Base-by-base conservation (phyloP, 257 asterid genomes). In the Solanum bulbocastanum region DNA sequence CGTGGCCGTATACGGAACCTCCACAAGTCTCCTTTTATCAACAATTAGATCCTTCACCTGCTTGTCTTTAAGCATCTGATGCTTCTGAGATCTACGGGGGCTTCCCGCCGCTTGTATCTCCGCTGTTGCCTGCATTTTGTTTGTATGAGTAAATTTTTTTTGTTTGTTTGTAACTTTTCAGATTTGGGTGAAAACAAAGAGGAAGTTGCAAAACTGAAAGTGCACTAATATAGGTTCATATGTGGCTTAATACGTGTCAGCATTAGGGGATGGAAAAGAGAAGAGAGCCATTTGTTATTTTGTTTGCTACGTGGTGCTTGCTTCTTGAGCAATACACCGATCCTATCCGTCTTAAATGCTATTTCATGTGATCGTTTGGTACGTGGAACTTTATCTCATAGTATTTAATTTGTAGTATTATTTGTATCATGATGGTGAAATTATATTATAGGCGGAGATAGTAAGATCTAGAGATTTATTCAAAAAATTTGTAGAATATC, bases 1-100 rank as follows among this genome's bases (percentile, higher is more conserved):
- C 5, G 99, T 91, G 3, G 99, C 98, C 1, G 98, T 94, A 93
- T 96, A 93, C 3, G 99, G 99, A 72, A 97, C 98, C 92, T 97
- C 99, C 88, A 96, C 96, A 83, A 96, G 87, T 68, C 98, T 89
- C 42, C 90, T 92, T 89, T 90, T 90, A 85, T 93, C 92, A 4
- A 52, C 56, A 16, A 92, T 87, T 6, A 95, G 30, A 74, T 96
- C 99, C 86, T 86, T 90, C 76, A 95, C 98, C 44, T 91, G 94
- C 91, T 86, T 94, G 75, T 93, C 93, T 88, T 89, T 87, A 30
- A 95, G 83, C 90, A 90, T 89, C 33, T 85, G 90, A 4, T 87
- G 75, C 86, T 86, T 88, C 11, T 89, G 10, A 83, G 74, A 65
- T 89, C 87, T 37, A 65, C 86, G 82, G 62, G 5, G 75, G 30